Conservation (phyloP, 202 grass and related monocot genomes). For the Schoenoplectus triqueter region DNA sequence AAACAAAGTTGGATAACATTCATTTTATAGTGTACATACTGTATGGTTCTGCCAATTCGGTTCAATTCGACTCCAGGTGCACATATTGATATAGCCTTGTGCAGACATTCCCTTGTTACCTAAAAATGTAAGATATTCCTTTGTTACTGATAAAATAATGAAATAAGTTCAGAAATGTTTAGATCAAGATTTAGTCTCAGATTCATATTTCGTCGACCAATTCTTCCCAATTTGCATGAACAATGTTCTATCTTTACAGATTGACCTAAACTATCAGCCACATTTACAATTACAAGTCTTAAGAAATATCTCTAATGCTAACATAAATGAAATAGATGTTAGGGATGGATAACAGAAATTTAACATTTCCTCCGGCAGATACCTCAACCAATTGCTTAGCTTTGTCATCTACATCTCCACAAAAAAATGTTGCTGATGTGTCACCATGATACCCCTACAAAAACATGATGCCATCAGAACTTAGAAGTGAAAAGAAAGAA, state of each 20-base stretch:
- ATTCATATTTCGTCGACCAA: too few relatives aligned
- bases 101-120: conserved; percentile 85
- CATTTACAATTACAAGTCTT: neutral
- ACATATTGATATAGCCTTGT: conserved; percentile 91
- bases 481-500: neutral
- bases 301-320: conserved; percentile 1
- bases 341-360: conserved; percentile 10
- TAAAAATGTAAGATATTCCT: conserved; percentile 38
- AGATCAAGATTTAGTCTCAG: too few relatives aligned
- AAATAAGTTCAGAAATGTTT: conserved; percentile 21
- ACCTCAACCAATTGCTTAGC: conserved; percentile 96
- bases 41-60: conserved; percentile 81
- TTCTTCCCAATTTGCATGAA: too few relatives aligned
- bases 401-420: conserved; percentile 78
- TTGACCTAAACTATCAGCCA: conserved; percentile 13
- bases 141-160: neutral
- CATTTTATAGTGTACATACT: conserved; percentile 61
- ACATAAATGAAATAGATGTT: conserved; percentile 3
- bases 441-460: conserved; percentile 96
- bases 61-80: conserved; percentile 88
- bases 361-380: neutral
- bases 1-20: conserved; percentile 17
- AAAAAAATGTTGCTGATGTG: conserved; percentile 91
- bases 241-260: too few relatives aligned
- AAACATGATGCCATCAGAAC: conserved; percentile 28